Base-by-base conservation (phyloP, 192 early-diverging fungal species). In the Rhizoclosmatium globosum region DNA sequence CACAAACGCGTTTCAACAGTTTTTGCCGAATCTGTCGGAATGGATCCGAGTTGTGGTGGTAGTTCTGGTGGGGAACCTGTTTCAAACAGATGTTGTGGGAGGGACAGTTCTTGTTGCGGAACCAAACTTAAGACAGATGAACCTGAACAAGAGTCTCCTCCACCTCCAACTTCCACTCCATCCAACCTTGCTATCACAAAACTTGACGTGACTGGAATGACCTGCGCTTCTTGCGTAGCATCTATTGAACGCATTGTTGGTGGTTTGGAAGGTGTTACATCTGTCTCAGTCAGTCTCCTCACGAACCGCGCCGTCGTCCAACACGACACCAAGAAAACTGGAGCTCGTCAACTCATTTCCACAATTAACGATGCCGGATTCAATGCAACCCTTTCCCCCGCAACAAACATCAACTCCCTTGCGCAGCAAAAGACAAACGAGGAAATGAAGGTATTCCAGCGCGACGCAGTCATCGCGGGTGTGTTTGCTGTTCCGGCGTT, bases 401-500 rank as follows among this genome's bases (percentile, higher is more conserved):
- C 76, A 2, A 78, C 81, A 6, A 70, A 84, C 50, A 66, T 71
- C 39, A 39, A 81, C 3, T 71, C 47, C 81, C 6, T 84, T 76
- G 64, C 77, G 78, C 31, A 79, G 75, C 43, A 73, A 77, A 3
- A 84, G 85, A 74, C 71, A 59, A 80, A 21, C 82, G 83, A 62
- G 68, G 89, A 92, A 50, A 74, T 86, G 4, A 83, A 87, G 42
- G 74, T 83, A 6, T 74, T 64, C 2, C 48, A 79, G 2, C 76
- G 87, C 4, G 50, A 80, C 2, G 76, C 92, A 23, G 57, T 90
- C 15, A 68, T 85, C 39, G 88, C 93, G 0, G 68, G 92, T 3
- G 17, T 85, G 3, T 92, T 94, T 81, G 91, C 92, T 13, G 71
- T 94, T 7, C 94, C 94, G 3, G 86, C 90, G 38, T 86, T 95